phyloP scores from a whole-genome alignment of 257 asterid genomes.

The Solanum neorickii region DNA sequence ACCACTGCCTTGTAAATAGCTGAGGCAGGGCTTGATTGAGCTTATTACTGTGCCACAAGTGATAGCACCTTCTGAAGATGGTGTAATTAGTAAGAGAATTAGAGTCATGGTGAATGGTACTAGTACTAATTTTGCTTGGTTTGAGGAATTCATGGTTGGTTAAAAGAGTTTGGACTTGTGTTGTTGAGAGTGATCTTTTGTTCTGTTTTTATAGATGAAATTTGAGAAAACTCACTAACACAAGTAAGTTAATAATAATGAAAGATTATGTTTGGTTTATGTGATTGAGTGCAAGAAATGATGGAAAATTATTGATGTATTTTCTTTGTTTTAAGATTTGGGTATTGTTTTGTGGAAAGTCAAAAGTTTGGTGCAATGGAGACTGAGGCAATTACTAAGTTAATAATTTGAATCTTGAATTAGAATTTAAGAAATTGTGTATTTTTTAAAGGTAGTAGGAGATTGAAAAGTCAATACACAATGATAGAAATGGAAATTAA shows the following conservation, averaged over 20 bases:
- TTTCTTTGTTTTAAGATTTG: neutral
- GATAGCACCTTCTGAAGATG: constrained; percentile 20
- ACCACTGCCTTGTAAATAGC: constrained; percentile 37
- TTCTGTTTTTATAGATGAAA: neutral
- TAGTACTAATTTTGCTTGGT: constrained; percentile 1
- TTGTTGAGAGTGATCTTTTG: neutral
- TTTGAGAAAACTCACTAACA: neutral
- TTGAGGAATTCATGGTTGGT: constrained; percentile 17
- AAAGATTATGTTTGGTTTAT: neutral
- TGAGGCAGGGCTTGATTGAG: constrained; percentile 37
- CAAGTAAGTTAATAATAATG: neutral
- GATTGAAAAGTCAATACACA: neutral
- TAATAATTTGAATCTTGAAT: neutral
- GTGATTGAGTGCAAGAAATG: constrained; percentile 24
- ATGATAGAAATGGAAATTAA: neutral
- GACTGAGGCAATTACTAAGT: neutral
- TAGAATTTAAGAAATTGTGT: neutral
- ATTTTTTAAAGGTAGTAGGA: neutral
- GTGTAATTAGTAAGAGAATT: neutral
- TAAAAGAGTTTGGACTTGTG: neutral
- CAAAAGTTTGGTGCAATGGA: constrained; percentile 6
- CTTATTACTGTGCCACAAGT: constrained; percentile 44
- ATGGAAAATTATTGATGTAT: neutral
- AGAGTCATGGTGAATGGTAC: neutral
- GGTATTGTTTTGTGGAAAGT: neutral